phyloP scores from a whole-genome alignment of 1,139 yeast species.

The Magnusiomyces sp. region DNA sequence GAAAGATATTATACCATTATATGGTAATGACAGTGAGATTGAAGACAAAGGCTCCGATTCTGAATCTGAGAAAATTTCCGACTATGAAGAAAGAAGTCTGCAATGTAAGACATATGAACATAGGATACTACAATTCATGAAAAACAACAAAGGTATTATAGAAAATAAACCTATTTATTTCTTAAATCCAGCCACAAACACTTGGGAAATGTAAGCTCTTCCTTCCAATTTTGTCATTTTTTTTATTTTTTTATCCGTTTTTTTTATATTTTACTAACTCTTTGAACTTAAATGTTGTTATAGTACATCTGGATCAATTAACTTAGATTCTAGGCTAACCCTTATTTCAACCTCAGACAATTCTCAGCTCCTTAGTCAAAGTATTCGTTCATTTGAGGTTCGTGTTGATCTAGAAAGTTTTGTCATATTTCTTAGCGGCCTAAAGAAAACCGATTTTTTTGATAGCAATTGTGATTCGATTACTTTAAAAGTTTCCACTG shows the following conservation, averaged over 20 bases:
- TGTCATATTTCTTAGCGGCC: no score
- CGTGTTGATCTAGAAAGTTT: no score
- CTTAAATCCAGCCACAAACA: background rate
- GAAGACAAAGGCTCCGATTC: no score
- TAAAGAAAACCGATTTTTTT: no score
- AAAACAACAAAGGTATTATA: background rate
- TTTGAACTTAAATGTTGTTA: no score
- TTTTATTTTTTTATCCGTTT: background rate
- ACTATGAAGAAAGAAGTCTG: no score
- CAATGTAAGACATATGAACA: no score
- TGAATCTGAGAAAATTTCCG: no score
- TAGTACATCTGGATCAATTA: conserved; percentile 6
- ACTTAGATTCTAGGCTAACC: conserved; percentile 3
- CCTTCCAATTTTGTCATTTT: background rate
- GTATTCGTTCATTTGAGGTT: background rate
- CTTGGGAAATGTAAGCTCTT: no score
- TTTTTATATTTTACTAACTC: background rate
- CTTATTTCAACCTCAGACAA: conserved; percentile 4
- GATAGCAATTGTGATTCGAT: background rate
- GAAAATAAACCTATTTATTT: background rate
- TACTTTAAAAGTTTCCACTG: background rate
- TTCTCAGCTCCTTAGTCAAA: background rate
- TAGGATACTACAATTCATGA: no score
- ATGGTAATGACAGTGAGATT: no score
- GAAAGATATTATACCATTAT: no score